Conservation (phyloP, 2,329 filamentous ascomycete genomes). For the Colletotrichum lini region DNA sequence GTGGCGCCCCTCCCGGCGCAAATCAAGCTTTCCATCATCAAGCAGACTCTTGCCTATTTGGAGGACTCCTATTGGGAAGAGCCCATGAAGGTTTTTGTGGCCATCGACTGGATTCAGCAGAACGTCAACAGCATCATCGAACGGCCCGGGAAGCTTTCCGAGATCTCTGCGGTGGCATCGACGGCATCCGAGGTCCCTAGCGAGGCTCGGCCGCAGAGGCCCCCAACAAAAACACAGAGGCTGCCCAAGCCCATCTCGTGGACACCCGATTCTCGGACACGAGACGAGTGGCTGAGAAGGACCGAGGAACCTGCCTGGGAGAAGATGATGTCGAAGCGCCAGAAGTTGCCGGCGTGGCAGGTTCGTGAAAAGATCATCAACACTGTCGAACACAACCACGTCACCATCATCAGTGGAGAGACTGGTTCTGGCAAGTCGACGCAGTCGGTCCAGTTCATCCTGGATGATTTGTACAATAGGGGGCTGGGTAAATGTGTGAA, state of each 20-base stretch:
- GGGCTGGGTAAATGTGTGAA: slow-evolving; percentile 84
- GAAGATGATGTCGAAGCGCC: slow-evolving; percentile 81
- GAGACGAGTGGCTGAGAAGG: slow-evolving; percentile 78
- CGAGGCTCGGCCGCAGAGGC: slow-evolving; percentile 46
- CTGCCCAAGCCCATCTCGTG: slow-evolving; percentile 75
- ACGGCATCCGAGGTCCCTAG: slow-evolving; percentile 69
- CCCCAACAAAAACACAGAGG: slow-evolving; percentile 53
- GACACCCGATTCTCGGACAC: slow-evolving; percentile 71
- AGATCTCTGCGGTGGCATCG: slow-evolving; percentile 85
- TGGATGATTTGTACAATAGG: slow-evolving; percentile 88
- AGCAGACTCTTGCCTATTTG: slow-evolving; percentile 81
- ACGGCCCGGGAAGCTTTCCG: slow-evolving; percentile 84
- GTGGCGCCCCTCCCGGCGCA: slow-evolving; percentile 85
- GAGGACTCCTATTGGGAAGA: slow-evolving; percentile 81
- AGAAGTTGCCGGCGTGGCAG: slow-evolving; percentile 88
- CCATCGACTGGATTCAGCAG: slow-evolving; percentile 92
- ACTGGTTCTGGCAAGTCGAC: slow-evolving; percentile 98
- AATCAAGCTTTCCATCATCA: slow-evolving; percentile 90
- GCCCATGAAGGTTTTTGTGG: slow-evolving; percentile 89
- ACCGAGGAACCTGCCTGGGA: slow-evolving; percentile 77
- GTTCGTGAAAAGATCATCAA: slow-evolving; percentile 82
- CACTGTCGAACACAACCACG: slow-evolving; percentile 83
- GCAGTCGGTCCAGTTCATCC: slow-evolving; percentile 94
- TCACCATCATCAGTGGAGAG: slow-evolving; percentile 97
- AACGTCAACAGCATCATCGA: slow-evolving; percentile 87